Evolutionary conservation across 1,284 basidiomycete species (phyloP).

Genomic region (Heterobasidion annosum): DNA sequence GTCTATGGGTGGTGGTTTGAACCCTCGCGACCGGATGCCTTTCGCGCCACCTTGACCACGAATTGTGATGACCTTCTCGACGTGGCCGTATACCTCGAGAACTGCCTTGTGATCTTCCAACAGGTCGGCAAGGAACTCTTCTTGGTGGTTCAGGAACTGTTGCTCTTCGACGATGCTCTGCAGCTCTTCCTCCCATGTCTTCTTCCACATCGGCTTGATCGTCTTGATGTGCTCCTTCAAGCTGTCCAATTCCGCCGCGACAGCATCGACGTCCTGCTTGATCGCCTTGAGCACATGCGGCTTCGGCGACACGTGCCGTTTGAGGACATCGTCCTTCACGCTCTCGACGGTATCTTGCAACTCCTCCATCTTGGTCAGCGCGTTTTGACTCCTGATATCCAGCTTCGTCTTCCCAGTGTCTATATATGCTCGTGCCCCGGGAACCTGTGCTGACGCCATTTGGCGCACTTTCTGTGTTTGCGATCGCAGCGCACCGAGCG

Average conservation of each 20-base stretch:
- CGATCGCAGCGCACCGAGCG: slow-evolving; percentile 66
- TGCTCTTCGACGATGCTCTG: slow-evolving; percentile 98
- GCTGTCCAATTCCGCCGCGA: slow-evolving; percentile 65
- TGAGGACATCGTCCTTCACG: slow-evolving; percentile 87
- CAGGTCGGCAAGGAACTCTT: slow-evolving; percentile 83
- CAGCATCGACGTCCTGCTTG: slow-evolving; percentile 66
- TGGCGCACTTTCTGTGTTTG: slow-evolving; percentile 86
- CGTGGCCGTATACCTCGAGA: slow-evolving; percentile 76
- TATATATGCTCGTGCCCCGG: slow-evolving; percentile 83
- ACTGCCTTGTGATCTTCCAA: slow-evolving; percentile 90
- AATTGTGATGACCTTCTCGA: slow-evolving; percentile 82
- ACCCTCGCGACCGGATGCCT: slow-evolving; percentile 30
- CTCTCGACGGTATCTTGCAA: slow-evolving; percentile 89
- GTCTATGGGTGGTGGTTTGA: slow-evolving; percentile 48
- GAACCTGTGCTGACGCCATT: slow-evolving; percentile 75
- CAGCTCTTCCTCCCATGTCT: slow-evolving; percentile 96
- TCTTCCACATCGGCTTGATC: slow-evolving; percentile 96
- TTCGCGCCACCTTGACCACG: slow-evolving; percentile 40
- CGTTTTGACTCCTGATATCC: slow-evolving; percentile 82
- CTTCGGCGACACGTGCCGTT: slow-evolving; percentile 83
- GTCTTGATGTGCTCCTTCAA: slow-evolving; percentile 83
- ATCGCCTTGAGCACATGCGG: slow-evolving; percentile 66
- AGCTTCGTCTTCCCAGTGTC: slow-evolving; percentile 88
- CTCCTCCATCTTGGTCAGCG: slow-evolving; percentile 89
- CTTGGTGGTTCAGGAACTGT: slow-evolving; percentile 87